Evolutionary conservation across 2,329 filamentous ascomycete genomes (phyloP).

Genomic region (Diaporthe destruens): DNA sequence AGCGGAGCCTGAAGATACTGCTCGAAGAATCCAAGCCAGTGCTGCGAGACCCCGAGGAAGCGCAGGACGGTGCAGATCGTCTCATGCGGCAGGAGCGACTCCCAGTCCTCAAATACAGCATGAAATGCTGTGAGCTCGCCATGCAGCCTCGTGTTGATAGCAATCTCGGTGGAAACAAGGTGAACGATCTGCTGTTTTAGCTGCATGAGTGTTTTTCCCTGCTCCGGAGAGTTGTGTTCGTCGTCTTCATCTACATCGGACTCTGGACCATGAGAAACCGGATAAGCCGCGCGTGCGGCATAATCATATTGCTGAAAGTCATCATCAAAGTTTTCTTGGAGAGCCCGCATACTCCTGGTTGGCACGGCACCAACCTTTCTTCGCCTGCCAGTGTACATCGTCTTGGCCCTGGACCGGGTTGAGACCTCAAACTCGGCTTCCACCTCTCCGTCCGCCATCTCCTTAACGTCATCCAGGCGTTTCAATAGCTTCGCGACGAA

Average conservation of each 20-base stretch:
- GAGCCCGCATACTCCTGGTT: slow-evolving; percentile 50
- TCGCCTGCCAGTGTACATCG: background rate
- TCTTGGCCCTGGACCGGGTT: background rate
- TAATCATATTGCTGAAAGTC: background rate
- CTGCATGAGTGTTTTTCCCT: slow-evolving; percentile 52
- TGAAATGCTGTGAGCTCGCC: slow-evolving; percentile 61
- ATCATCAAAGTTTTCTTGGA: slow-evolving; percentile 46
- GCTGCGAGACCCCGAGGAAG: slow-evolving; percentile 69
- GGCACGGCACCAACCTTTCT: background rate
- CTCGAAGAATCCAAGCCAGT: slow-evolving; percentile 70
- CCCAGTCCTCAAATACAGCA: slow-evolving; percentile 60
- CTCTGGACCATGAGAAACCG: slow-evolving; percentile 36
- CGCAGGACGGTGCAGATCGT: slow-evolving; percentile 69
- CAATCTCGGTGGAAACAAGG: slow-evolving; percentile 60
- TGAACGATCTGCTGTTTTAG: slow-evolving; percentile 64
- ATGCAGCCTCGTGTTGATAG: slow-evolving; percentile 59
- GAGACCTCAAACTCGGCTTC: slow-evolving; percentile 51
- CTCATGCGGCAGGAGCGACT: slow-evolving; percentile 63
- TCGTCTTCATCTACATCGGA: slow-evolving; percentile 44
- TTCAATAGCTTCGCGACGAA: slow-evolving; percentile 60
- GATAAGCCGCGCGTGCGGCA: no score
- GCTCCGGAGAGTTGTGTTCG: slow-evolving; percentile 37
- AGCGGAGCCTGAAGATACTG: slow-evolving; percentile 71
- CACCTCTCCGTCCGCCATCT: slow-evolving; percentile 53
- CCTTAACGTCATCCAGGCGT: slow-evolving; percentile 45